These are phyloP conservation scores for Colletotrichum echinochloae DNA, from an alignment of 2,329 filamentous ascomycete species.

Conservation along the genomic window DNA sequence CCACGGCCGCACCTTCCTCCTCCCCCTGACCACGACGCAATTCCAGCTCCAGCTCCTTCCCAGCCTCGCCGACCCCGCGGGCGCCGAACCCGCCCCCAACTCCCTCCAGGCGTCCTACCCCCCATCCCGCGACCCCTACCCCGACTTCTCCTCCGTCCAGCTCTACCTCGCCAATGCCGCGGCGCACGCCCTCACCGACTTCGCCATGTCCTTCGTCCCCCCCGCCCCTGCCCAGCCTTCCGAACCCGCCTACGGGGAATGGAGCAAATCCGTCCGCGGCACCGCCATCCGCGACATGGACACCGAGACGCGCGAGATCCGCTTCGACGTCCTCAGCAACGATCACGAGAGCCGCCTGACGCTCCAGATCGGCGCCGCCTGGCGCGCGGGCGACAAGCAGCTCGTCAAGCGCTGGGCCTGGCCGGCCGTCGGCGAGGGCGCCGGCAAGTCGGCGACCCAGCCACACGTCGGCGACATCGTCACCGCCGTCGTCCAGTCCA, in stretches of 20 bases:
- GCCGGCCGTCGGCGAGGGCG: constrained; percentile 40
- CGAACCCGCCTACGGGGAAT: constrained; percentile 36
- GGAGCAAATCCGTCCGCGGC: constrained; percentile 49
- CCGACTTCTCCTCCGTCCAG: constrained; percentile 56
- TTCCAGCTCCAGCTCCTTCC: constrained; percentile 57
- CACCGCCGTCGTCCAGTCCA: constrained; percentile 30
- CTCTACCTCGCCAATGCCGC: constrained; percentile 61
- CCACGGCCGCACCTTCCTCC: constrained; percentile 58
- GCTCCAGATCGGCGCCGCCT: constrained; percentile 44
- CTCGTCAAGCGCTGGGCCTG: constrained; percentile 48
- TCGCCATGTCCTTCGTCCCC: constrained; percentile 46
- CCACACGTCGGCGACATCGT: constrained; percentile 30
- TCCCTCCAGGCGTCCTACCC: constrained; percentile 55
- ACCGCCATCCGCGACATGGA: constrained; percentile 48
- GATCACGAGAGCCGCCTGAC: constrained; percentile 28
- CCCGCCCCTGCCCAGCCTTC: constrained; percentile 10
- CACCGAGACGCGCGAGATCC: constrained; percentile 47
- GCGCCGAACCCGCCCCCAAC: constrained; percentile 45
- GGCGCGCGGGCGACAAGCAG: constrained; percentile 35
- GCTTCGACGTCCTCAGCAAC: constrained; percentile 48
- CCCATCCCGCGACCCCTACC: constrained; percentile 59
- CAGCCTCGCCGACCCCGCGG: constrained; percentile 41
- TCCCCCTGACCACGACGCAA: constrained; percentile 58
- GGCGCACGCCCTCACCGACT: constrained; percentile 54
- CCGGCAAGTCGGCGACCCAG: not conserved